phyloP scores from a whole-genome alignment of 257 asterid genomes.

The Galeopsis tetrahit region DNA sequence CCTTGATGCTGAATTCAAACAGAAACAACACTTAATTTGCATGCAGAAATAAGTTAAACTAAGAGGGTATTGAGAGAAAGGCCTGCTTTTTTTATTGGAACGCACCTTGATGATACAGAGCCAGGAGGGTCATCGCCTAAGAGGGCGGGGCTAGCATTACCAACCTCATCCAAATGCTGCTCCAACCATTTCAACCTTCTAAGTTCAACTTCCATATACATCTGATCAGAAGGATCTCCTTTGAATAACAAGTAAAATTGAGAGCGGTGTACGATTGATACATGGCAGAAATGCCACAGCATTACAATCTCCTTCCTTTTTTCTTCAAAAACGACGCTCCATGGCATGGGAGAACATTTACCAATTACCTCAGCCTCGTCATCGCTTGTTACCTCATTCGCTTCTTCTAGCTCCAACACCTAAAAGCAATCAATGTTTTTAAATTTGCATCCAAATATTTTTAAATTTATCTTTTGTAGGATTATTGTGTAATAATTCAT shows the following conservation, averaged over 20 bases:
- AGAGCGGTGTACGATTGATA: constrained; percentile 84
- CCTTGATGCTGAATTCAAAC: constrained; percentile 65
- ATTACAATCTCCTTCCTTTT: constrained; percentile 83
- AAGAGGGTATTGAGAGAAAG: too few relatives aligned
- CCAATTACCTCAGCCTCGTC: constrained; percentile 54
- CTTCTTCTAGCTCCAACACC: constrained; percentile 95
- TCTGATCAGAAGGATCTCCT: constrained; percentile 89
- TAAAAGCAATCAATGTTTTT: constrained; percentile 28
- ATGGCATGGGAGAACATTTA: constrained; percentile 64
- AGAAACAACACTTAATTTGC: not conserved
- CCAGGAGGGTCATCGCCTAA: constrained; percentile 91
- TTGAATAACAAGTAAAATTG: constrained; percentile 79
- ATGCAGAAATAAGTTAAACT: not conserved
- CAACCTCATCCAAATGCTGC: constrained; percentile 85
- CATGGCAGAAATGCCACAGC: constrained; percentile 98
- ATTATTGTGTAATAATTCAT: too few relatives aligned
- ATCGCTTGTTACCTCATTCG: constrained; percentile 57
- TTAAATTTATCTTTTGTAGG: too few relatives aligned
- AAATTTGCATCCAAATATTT: not conserved
- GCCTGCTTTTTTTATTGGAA: not conserved
- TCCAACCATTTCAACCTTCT: constrained; percentile 91
- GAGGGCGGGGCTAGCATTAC: constrained; percentile 98
- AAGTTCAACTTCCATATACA: constrained; percentile 92
- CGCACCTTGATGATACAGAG: constrained; percentile 84
- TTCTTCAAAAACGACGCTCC: constrained; percentile 74